Base-by-base conservation (phyloP, 140 eudicot genomes). In the Anethum foeniculum region DNA sequence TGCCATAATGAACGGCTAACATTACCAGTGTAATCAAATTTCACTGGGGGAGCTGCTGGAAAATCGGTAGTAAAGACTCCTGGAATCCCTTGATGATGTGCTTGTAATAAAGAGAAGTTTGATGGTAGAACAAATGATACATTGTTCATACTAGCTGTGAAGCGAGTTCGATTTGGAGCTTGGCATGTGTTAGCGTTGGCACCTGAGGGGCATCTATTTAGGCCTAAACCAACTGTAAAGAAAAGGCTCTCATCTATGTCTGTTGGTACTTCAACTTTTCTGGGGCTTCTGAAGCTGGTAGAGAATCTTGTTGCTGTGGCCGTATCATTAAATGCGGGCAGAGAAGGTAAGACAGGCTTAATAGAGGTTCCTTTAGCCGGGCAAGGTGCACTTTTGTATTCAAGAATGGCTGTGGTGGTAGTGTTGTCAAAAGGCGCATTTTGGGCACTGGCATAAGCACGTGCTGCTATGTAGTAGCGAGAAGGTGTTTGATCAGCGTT, bases 81-180 rank as follows among this genome's bases (percentile, higher is more conserved):
- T 1, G 88, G 96, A 28, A 89, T 80, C 5, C 96, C 87, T 79
- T 87, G 92, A 74, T 88, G 88, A 81, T 94, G 90, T 46, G 98
- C 98, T 83, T 94, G 95, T 21, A 92, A 96, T 14, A 94, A 10
- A 68, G 98, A 94, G 77, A 85, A 80, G 62, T 82, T 91, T 2
- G 98, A 87, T 0, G 98, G 98, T 28, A 94, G 92, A 71, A 83
- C 87, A 56, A 92, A 94, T 0, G 98, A 94, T 7, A 86, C 91
- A 41, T 94, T 94, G 90, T 92, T 94, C 97, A 94, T 92, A 74
- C 98, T 93, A 11, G 98, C 96, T 0, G 93, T 85, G 82, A 93
- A 93, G 18, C 97, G 89, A 28, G 98, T 94, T 32, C 97, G 93
- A 21, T 94, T 94, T 2, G 98, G 98, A 23, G 88, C 98, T 80